phyloP scores from a whole-genome alignment of 352 stramenopile species.

The Phytophthora pseudosyringae region DNA sequence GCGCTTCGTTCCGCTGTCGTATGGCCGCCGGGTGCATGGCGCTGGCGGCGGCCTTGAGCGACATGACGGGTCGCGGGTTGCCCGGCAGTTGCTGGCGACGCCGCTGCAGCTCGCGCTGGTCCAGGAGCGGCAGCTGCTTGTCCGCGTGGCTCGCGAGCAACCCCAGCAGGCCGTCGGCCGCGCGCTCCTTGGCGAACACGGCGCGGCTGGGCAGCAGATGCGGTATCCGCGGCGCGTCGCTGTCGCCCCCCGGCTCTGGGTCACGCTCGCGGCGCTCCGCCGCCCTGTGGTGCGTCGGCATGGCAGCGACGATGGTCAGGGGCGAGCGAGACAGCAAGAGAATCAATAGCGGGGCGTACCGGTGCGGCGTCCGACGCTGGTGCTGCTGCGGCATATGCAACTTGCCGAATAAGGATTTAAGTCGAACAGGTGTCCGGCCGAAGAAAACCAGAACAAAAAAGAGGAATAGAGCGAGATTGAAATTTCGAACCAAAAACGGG shows the following conservation, averaged over 20 bases:
- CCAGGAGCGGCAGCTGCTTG: constrained; percentile 38
- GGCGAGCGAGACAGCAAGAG: background rate
- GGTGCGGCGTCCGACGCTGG: constrained; percentile 16
- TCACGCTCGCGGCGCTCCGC: constrained; percentile 14
- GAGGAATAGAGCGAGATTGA: constrained; percentile 20
- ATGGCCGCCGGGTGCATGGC: constrained; percentile 20
- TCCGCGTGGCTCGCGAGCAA: constrained; percentile 41
- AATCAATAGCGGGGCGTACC: constrained; percentile 11
- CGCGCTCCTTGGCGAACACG: constrained; percentile 19
- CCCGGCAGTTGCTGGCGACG: constrained; percentile 16
- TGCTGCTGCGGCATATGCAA: constrained; percentile 18
- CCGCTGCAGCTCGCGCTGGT: constrained; percentile 29
- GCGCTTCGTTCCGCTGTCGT: constrained; percentile 5
- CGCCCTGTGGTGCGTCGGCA: constrained; percentile 17
- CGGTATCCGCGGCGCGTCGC: constrained; percentile 28
- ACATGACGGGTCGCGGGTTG: constrained; percentile 24
- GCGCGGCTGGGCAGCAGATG: constrained; percentile 29
- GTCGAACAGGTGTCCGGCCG: too few relatives aligned
- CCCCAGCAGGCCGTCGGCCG: constrained; percentile 29
- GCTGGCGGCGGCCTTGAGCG: constrained; percentile 24
- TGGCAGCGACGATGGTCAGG: constrained; percentile 1
- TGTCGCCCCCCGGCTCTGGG: constrained; percentile 13
- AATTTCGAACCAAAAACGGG: constrained; percentile 29
- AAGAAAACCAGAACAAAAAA: constrained; percentile 26
- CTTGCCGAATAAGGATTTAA: constrained; percentile 29